A percentile compares a stretch with the other conserved stretches of the same genome.
These are phyloP conservation scores for Durotheca rogersii DNA, from an alignment of 495 filamentous ascomycete species.

Conservation along the genomic window DNA sequence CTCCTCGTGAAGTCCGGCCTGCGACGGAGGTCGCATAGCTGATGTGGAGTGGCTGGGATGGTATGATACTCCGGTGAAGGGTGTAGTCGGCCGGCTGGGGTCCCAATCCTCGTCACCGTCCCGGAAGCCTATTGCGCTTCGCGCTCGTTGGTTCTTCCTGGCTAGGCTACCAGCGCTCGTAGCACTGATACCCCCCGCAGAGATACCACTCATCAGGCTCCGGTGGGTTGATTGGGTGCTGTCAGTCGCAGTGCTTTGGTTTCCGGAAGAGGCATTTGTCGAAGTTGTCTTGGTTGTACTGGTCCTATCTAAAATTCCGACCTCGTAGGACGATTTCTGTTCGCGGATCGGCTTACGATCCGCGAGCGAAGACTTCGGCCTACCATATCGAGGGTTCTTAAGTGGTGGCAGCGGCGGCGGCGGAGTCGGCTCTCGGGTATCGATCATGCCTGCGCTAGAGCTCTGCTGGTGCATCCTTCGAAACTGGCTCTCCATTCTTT, in stretches of 20 bases:
- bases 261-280: slow-evolving; percentile 69
- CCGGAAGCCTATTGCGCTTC: slow-evolving; percentile 55
- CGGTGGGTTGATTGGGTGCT: slow-evolving; percentile 73
- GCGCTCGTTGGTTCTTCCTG: slow-evolving; percentile 61
- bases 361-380: slow-evolving; percentile 55
- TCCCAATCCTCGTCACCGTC: slow-evolving; percentile 50
- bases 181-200: slow-evolving; percentile 86
- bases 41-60: slow-evolving; percentile 74
- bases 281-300: slow-evolving; percentile 85
- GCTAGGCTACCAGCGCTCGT: slow-evolving; percentile 93
- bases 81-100: slow-evolving; percentile 63
- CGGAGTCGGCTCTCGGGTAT: slow-evolving; percentile 47
- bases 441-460: slow-evolving; percentile 28
- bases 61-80: slow-evolving; percentile 75
- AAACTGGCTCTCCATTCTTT: slow-evolving; percentile 82
- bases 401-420: slow-evolving; percentile 65
- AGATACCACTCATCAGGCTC: slow-evolving; percentile 90
- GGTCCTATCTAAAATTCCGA: slow-evolving; percentile 70
- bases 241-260: slow-evolving; percentile 71
- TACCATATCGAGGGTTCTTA: slow-evolving; percentile 49
- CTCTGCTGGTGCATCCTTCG: slow-evolving; percentile 68
- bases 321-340: slow-evolving; percentile 77
- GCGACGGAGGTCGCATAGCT: slow-evolving; percentile 49
- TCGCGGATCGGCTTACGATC: slow-evolving; percentile 52
- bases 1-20: slow-evolving; percentile 48